Evolutionary conservation across 1,284 basidiomycete species (phyloP).

Genomic region (Pisolithus thermaeus): DNA sequence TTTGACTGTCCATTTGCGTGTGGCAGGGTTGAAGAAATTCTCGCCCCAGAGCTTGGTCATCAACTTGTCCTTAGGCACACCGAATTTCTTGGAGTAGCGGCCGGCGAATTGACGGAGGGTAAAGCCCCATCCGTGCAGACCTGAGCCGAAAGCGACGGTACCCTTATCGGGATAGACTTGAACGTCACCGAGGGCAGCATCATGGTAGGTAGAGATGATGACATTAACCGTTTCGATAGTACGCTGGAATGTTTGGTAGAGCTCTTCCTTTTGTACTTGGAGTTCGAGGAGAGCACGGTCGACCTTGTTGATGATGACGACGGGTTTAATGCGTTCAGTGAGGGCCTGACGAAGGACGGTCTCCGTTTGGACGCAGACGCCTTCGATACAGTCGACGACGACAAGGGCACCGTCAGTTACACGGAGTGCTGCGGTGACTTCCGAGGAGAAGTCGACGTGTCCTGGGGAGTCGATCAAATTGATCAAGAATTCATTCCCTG

Average conservation of each 20-base stretch:
- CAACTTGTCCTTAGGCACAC: constrained; percentile 98
- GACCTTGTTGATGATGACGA: constrained; percentile 99
- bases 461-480: constrained; percentile 99
- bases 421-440: constrained; percentile 99
- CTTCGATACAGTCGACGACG: constrained; percentile 99
- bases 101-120: constrained; percentile 95
- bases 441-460: constrained; percentile 99
- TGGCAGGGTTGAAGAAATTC: constrained; percentile 98
- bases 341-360: constrained; percentile 98
- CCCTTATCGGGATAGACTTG: constrained; percentile 99
- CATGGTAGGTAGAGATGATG: constrained; percentile 97
- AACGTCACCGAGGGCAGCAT: constrained; percentile 92
- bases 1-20: constrained; percentile 95
- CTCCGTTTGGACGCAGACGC: constrained; percentile 99
- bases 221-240: constrained; percentile 99
- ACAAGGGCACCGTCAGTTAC: constrained; percentile 99
- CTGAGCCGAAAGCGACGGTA: constrained; percentile 98
- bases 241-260: constrained; percentile 97
- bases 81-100: constrained; percentile 98
- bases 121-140: constrained; percentile 99
- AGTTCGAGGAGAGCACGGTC: constrained; percentile 99
- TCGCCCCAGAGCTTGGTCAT: constrained; percentile 99
- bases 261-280: constrained; percentile 94
- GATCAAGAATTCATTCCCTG: constrained; percentile 97
- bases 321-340: constrained; percentile 98